Conservation (phyloP, 2,329 filamentous ascomycete species). For the Plectosphaerella plurivora region DNA sequence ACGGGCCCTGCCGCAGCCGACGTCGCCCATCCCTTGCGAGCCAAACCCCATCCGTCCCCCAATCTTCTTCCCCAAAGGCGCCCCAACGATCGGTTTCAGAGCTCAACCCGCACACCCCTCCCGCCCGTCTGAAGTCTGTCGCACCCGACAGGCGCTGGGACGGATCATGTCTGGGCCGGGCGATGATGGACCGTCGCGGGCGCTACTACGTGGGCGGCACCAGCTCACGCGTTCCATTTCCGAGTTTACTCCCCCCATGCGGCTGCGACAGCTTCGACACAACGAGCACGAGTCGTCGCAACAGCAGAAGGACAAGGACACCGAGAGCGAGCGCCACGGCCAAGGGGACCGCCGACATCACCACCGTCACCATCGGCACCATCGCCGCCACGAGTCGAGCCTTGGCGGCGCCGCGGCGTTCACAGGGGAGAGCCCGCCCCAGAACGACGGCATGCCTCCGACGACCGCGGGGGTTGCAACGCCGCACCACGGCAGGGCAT, state of each 20-base stretch:
- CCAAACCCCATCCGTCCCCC: too few relatives aligned
- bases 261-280: slow-evolving; percentile 29
- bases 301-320: slow-evolving; percentile 25
- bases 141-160: neutral
- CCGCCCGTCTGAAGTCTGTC: neutral
- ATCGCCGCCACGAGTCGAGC: slow-evolving; percentile 20
- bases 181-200: neutral
- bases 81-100: neutral
- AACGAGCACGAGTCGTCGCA: slow-evolving; percentile 19
- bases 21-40: too few relatives aligned
- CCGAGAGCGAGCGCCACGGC: slow-evolving; percentile 25
- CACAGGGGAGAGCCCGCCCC: neutral
- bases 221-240: slow-evolving; percentile 53
- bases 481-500: slow-evolving; percentile 26
- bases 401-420: slow-evolving; percentile 20
- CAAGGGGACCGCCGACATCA: slow-evolving; percentile 16
- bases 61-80: too few relatives aligned
- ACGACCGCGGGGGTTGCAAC: slow-evolving; percentile 12
- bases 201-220: slow-evolving; percentile 31
- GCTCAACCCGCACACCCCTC: neutral
- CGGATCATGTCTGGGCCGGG: neutral
- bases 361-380: slow-evolving; percentile 31
- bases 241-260: slow-evolving; percentile 45
- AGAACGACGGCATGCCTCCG: slow-evolving; percentile 18
- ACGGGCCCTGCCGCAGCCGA: too few relatives aligned